These are phyloP conservation scores for Kernera saxatilis DNA, from an alignment of 345 rosid genomes.

Conservation along the genomic window DNA sequence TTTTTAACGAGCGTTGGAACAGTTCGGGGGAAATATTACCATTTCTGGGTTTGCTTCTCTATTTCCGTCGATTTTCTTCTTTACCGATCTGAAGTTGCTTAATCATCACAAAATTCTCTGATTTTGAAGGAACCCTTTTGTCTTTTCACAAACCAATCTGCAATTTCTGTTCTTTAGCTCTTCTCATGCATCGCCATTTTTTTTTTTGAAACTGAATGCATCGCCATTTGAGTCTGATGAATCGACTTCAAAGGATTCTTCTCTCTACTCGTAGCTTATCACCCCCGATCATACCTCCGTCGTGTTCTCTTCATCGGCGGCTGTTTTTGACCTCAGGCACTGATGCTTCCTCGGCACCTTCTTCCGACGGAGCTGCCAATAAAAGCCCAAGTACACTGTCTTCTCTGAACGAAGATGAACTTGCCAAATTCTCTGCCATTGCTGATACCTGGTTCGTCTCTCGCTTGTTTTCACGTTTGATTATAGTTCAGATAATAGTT, in stretches of 20 bases:
- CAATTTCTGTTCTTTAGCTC: too few relatives aligned
- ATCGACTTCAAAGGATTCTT: slow-evolving; percentile 24
- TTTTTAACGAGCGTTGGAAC: too few relatives aligned
- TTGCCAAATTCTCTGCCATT: slow-evolving; percentile 77
- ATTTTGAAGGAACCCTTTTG: too few relatives aligned
- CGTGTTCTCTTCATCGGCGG: slow-evolving; percentile 16
- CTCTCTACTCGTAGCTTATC: slow-evolving; percentile 34
- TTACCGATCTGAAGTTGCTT: too few relatives aligned
- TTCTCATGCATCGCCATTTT: too few relatives aligned
- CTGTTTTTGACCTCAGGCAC: slow-evolving; percentile 12
- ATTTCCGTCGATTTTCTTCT: too few relatives aligned
- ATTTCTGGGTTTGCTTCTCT: not conserved
- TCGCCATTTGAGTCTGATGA: slow-evolving; percentile 30
- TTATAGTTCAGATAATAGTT: not conserved
- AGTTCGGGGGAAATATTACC: too few relatives aligned
- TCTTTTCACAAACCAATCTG: too few relatives aligned
- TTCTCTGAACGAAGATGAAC: slow-evolving; percentile 62
- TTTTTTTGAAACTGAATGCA: too few relatives aligned
- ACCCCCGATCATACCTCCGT: slow-evolving; percentile 8
- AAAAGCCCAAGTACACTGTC: slow-evolving; percentile 20
- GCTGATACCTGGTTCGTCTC: slow-evolving; percentile 66
- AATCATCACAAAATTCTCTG: too few relatives aligned
- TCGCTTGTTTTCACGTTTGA: too few relatives aligned
- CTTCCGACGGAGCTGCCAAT: not conserved
- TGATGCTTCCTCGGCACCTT: not conserved